Evolutionary conservation across 208 protist genomes (phyloP), one percentile per base, ranked within the genome.

Genomic region (Phytomonas serpens): DNA sequence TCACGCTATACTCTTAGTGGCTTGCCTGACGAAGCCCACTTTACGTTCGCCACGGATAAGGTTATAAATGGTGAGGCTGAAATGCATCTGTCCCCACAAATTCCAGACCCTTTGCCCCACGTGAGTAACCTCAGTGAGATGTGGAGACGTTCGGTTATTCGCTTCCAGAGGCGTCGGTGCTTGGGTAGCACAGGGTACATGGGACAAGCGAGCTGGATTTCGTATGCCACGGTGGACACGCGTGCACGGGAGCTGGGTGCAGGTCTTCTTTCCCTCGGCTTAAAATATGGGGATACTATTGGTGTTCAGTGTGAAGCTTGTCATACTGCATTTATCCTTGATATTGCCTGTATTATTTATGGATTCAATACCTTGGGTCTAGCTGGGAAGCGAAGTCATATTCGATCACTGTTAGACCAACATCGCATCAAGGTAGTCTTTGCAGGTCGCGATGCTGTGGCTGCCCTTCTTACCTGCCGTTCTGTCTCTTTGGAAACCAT

Each of bases 271-370:
- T 68, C 81, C 33, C 72, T 91, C 27, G 88, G 88, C 31, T 72
- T 92, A 42, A 64, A 57, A 19, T 77, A 76, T 1, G 92, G 92
- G n/a, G 88, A 93, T 66, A 71, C 87, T 27, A 84, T 97, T 42
- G 92, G 89, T 4, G 86, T 97, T 13, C 80, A 87, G 63, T 89
- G 83, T 73, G 86, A 90, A 67, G 83, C 89, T 16, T 85, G 79
- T 65, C 69, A 71, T 30, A 82, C 80, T 64, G 77, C 83, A 0
- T 68, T 86, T 5, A 69, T 93, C 47, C 74, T 94, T 9, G 89
- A 97, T 13, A 47, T 97, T 36, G 86, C 87, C 5, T 94, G 89
- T 62, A 74, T 80, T 3, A 64, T 82, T 29, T 92, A 89, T 75
- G 89, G 89, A 23, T 86, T 92, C 67, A 76, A 81, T 33, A 90